Evolutionary conservation across 1,284 basidiomycete species (phyloP).

Genomic region (Phlebopus sp.): DNA sequence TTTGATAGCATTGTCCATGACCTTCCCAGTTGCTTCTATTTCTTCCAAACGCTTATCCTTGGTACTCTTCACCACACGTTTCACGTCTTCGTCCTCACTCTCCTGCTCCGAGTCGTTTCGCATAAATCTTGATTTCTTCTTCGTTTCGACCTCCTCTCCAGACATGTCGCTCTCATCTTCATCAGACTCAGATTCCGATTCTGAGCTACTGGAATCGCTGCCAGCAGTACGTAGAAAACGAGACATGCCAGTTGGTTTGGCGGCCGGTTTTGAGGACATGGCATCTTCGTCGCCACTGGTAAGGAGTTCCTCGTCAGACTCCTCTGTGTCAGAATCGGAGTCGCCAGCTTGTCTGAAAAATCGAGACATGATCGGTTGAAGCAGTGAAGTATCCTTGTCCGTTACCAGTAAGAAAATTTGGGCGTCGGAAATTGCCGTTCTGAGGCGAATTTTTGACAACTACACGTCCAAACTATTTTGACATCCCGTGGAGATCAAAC

Average conservation of each 20-base stretch:
- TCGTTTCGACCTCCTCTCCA: slow-evolving; percentile 40
- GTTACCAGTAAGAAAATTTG: not conserved
- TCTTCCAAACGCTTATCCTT: slow-evolving; percentile 85
- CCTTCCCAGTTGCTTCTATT: slow-evolving; percentile 86
- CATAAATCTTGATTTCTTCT: slow-evolving; percentile 47
- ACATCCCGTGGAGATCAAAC: too few species aligned
- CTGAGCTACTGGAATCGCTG: slow-evolving; percentile 40
- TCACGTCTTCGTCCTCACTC: slow-evolving; percentile 70
- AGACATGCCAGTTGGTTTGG: slow-evolving; percentile 66
- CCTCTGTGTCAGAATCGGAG: slow-evolving; percentile 75
- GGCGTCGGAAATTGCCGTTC: not conserved
- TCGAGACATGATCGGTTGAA: slow-evolving; percentile 63
- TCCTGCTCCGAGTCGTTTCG: slow-evolving; percentile 59
- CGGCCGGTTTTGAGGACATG: slow-evolving; percentile 45
- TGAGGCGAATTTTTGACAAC: too few species aligned
- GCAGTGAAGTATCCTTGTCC: slow-evolving; percentile 23
- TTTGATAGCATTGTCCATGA: slow-evolving; percentile 93
- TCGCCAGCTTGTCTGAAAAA: slow-evolving; percentile 85
- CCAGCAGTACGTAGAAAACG: slow-evolving; percentile 65
- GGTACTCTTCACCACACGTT: slow-evolving; percentile 78
- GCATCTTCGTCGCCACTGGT: slow-evolving; percentile 70
- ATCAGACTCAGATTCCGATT: slow-evolving; percentile 48
- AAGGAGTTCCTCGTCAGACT: slow-evolving; percentile 81
- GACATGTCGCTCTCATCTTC: slow-evolving; percentile 37
- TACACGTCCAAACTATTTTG: too few species aligned